These are phyloP conservation scores for Biscogniauxia sp. DNA, from an alignment of 2,329 filamentous ascomycete genomes.

Conservation along the genomic window DNA sequence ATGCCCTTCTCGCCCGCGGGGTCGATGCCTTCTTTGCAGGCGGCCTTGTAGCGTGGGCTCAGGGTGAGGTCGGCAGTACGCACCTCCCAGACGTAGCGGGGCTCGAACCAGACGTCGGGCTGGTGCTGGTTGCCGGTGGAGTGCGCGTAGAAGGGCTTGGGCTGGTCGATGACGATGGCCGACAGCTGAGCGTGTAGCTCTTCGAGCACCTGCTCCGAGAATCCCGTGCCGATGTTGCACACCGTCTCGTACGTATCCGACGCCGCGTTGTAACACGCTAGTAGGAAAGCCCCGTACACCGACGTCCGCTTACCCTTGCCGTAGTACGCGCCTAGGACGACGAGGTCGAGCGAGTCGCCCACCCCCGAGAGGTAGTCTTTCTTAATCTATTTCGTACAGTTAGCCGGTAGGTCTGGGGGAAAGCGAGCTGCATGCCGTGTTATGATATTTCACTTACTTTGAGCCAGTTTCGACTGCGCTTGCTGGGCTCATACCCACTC, in stretches of 20 bases:
- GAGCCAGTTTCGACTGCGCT: conserved; percentile 95
- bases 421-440: not conserved
- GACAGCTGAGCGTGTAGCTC: conserved; percentile 76
- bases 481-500: conserved; percentile 93
- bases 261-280: conserved; percentile 85
- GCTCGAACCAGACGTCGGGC: conserved; percentile 98
- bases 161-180: conserved; percentile 76
- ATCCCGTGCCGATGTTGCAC: conserved; percentile 98
- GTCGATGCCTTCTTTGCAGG: conserved; percentile 75
- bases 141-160: conserved; percentile 94
- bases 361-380: conserved; percentile 95
- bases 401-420: conserved; percentile 15
- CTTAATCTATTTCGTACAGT: conserved; percentile 64
- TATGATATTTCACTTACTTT: conserved; percentile 57
- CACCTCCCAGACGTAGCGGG: conserved; percentile 93
- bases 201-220: conserved; percentile 91
- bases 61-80: conserved; percentile 94
- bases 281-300: conserved; percentile 91
- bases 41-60: conserved; percentile 91
- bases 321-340: conserved; percentile 91
- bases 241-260: conserved; percentile 88
- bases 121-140: conserved; percentile 84
- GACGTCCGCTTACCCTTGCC: conserved; percentile 94
- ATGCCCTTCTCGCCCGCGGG: conserved; percentile 72
- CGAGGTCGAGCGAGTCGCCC: conserved; percentile 93